Percentiles rank a stretch among this genome's conserved stretches.
These are phyloP conservation scores for Solanum chilense DNA, from an alignment of 257 asterid species.

Conservation along the genomic window DNA sequence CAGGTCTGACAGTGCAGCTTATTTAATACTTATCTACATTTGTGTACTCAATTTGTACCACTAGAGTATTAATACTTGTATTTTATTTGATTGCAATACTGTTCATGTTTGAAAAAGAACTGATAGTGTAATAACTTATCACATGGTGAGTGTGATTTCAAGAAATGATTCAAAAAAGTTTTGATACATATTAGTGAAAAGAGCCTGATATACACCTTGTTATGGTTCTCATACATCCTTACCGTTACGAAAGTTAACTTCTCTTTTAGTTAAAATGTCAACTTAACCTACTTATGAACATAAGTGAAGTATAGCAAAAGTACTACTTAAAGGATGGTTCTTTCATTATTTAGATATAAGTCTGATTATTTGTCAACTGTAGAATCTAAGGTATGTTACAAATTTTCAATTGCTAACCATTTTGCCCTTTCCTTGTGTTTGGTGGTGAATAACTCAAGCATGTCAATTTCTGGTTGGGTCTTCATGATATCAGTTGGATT, in stretches of 20 bases:
- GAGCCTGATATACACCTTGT: too few relatives aligned
- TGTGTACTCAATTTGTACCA: not conserved
- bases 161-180: not conserved
- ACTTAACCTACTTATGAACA: not conserved
- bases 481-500: slow-evolving; percentile 63
- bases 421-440: not conserved
- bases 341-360: not conserved
- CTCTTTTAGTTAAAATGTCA: not conserved
- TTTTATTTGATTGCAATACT: not conserved
- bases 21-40: too few relatives aligned
- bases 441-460: slow-evolving; percentile 21
- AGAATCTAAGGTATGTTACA: not conserved
- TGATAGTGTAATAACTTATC: not conserved
- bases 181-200: not conserved
- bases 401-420: not conserved
- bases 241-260: not conserved
- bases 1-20: not conserved
- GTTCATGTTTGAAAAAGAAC: not conserved
- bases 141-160: not conserved
- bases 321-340: not conserved
- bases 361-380: not conserved
- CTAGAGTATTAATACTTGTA: not conserved
- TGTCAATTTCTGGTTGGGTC: slow-evolving; percentile 50
- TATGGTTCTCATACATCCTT: too few relatives aligned
- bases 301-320: not conserved